These are phyloP conservation scores for Lepidium campestre DNA, from an alignment of 441 rosid species.

Conservation along the genomic window DNA sequence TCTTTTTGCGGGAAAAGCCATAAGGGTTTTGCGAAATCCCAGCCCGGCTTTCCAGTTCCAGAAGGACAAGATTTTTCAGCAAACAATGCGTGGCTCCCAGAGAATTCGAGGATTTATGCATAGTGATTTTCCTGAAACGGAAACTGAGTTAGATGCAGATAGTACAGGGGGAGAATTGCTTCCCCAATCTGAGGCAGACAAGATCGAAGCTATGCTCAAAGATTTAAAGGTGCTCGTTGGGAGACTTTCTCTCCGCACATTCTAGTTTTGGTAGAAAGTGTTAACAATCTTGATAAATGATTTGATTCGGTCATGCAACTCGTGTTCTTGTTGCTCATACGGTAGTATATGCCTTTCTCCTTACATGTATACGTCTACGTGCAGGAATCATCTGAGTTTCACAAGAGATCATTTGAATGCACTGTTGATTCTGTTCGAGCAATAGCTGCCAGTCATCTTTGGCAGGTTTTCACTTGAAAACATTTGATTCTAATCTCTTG, in stretches of 20 bases:
- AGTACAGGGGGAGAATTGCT: conserved; percentile 68
- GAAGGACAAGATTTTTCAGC: conserved; percentile 49
- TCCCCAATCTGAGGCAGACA: conserved; percentile 94
- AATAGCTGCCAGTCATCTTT: conserved; percentile 96
- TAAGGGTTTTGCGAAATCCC: conserved; percentile 90
- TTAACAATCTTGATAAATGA: neutral
- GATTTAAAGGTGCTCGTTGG: conserved; percentile 64
- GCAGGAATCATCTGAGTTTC: conserved; percentile 93
- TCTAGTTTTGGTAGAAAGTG: neutral
- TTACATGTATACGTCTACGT: conserved; percentile 11
- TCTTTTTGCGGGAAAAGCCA: conserved; percentile 96
- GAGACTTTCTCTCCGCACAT: conserved; percentile 7
- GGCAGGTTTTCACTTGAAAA: conserved; percentile 66
- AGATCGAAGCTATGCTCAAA: conserved; percentile 85
- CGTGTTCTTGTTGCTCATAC: neutral
- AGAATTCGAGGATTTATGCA: conserved; percentile 54
- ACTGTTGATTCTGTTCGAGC: conserved; percentile 86
- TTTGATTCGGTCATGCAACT: conserved; percentile 4
- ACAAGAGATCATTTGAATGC: conserved; percentile 85
- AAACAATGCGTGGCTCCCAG: conserved; percentile 43
- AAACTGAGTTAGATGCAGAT: conserved; percentile 43
- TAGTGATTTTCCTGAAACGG: conserved; percentile 49
- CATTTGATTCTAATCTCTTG: conserved; percentile 1
- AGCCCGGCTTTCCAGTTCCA: conserved; percentile 66
- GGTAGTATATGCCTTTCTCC: conserved; percentile 3